These are phyloP conservation scores for Abrus pulchellus DNA, from an alignment of 306 rosid genomes.

Conservation along the genomic window DNA sequence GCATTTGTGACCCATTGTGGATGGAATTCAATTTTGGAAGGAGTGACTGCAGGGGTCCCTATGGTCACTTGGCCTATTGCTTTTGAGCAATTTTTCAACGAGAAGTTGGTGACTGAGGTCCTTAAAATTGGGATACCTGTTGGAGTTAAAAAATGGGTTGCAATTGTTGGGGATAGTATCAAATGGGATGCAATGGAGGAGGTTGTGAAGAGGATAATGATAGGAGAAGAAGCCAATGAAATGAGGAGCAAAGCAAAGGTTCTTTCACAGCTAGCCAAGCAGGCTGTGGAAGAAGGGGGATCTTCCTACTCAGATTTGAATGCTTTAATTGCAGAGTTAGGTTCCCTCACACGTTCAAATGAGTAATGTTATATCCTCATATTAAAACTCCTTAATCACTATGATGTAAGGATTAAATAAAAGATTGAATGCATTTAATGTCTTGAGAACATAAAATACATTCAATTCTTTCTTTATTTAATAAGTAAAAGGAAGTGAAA, in stretches of 20 bases:
- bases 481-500: too few relatives aligned
- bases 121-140: constrained; percentile 48
- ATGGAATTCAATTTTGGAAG: constrained; percentile 65
- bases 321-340: constrained; percentile 52
- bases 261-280: constrained; percentile 25
- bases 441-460: too few relatives aligned
- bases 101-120: constrained; percentile 47
- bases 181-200: constrained; percentile 26
- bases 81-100: constrained; percentile 54
- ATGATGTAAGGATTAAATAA: too few relatives aligned
- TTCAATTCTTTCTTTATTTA: too few relatives aligned
- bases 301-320: constrained; percentile 48
- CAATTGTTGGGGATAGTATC: background rate
- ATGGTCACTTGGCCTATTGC: constrained; percentile 58
- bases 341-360: background rate
- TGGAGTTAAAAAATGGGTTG: constrained; percentile 32
- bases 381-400: too few relatives aligned
- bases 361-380: too few relatives aligned
- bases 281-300: constrained; percentile 49
- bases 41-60: constrained; percentile 50
- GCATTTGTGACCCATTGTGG: constrained; percentile 60
- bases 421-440: too few relatives aligned
- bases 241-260: constrained; percentile 42
- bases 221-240: constrained; percentile 48
- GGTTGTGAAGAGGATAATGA: constrained; percentile 45